Evolutionary conservation across 768 basidiomycete genomes (phyloP), one percentile per base, ranked within the genome.

Genomic region (Suillus placidus): DNA sequence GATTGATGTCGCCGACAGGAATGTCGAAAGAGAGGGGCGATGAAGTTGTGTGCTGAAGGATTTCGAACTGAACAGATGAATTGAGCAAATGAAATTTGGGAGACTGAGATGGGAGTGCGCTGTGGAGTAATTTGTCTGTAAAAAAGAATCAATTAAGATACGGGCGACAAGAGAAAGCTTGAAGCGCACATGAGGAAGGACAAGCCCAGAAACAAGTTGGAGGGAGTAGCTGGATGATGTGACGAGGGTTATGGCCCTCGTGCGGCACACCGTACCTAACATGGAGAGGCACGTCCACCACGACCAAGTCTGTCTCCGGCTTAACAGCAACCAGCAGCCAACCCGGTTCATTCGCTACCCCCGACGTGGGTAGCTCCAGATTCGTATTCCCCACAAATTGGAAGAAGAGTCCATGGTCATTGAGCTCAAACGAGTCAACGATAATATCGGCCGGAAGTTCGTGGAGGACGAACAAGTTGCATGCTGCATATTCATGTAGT

Each of bases 381-480:
- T 84, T 78, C 35, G 78, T 69, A 47, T 75, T 72, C 6, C 82
- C 79, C 70, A 73, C 73, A 62, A 82, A 69, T 34, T 75, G 70
- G 61, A 79, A 78, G n/a, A 71, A 64, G 65, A 77, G 76, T 49
- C 56, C 68, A 64, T 70, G 76, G 67, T 77, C 71, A 7, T 61
- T 16, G 64, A 85, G 79, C 70, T 84, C 83, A 68, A 82, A 79
- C 65, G 73, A 77, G 73, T 84, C 83, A 26, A 80, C 75, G 70
- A 84, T 81, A 67, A 85, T 69, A 56, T 71, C 68, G 4, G 80
- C 75, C 2, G 82, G 79, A 30, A 84, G 71, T 32, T 71, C 72
- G 66, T 79, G 75, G 6, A 79, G 66, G 12, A 78, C 70, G 66
- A 80, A 77, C 30, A 80, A 69, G 10, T 69, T 66, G 66, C 79